Evolutionary conservation across 306 rosid species (phyloP).

Genomic region (Gastrolobium villosum): DNA sequence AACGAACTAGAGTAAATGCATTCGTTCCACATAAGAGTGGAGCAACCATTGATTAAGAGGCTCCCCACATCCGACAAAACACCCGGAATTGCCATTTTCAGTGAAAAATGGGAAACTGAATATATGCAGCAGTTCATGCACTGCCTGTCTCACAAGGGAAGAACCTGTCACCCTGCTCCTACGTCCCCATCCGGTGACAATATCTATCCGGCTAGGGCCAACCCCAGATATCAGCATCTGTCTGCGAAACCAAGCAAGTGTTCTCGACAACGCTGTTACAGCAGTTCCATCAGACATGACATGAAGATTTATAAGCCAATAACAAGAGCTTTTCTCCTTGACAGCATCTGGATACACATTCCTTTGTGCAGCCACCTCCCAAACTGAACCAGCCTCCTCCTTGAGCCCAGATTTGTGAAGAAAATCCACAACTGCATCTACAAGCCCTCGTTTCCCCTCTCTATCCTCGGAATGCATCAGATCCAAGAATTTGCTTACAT

Average conservation of each 20-base stretch:
- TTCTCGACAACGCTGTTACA: conserved; percentile 86
- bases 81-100: conserved; percentile 90
- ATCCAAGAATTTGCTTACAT: conserved; percentile 78
- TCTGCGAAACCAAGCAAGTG: conserved; percentile 88
- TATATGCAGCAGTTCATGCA: conserved; percentile 71
- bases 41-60: conserved; percentile 86
- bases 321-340: conserved; percentile 80
- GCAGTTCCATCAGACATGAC: conserved; percentile 99
- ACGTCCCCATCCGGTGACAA: conserved; percentile 97
- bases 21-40: conserved; percentile 85
- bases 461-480: conserved; percentile 92
- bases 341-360: conserved; percentile 93
- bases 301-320: conserved; percentile 97
- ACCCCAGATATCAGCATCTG: conserved; percentile 81
- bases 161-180: conserved; percentile 90
- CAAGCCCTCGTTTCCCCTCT: conserved; percentile 94
- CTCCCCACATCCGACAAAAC: conserved; percentile 93
- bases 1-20: conserved; percentile 80
- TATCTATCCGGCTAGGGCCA: conserved; percentile 84
- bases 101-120: conserved; percentile 90
- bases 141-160: conserved; percentile 88
- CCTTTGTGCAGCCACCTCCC: conserved; percentile 91
- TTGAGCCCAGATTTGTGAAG: conserved; percentile 97
- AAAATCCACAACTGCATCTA: conserved; percentile 98
- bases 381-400: conserved; percentile 96